phyloP scores from a whole-genome alignment of 768 basidiomycete genomes.

The Rhodotorula paludigena region DNA sequence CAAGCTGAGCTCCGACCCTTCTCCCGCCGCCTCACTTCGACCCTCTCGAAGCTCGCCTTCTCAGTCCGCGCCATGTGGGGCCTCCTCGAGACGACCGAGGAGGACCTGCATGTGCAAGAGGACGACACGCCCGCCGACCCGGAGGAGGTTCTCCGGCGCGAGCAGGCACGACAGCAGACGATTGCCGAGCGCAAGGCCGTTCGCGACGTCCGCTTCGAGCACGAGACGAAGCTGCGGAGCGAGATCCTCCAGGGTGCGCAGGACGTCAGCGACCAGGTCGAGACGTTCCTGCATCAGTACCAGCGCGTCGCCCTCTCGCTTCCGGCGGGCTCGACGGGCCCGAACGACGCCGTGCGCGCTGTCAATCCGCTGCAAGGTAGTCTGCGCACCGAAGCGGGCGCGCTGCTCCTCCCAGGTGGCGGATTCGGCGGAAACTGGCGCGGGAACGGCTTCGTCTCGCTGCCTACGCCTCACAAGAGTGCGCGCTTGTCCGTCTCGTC shows the following conservation, averaged over 20 bases:
- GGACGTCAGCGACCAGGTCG: slow-evolving; percentile 15
- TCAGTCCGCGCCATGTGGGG: slow-evolving; percentile 65
- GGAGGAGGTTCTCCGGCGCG: slow-evolving; percentile 24
- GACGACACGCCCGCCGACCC: slow-evolving; percentile 30
- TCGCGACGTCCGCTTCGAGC: slow-evolving; percentile 19
- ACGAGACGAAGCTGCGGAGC: slow-evolving; percentile 24
- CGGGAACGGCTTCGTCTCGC: slow-evolving; percentile 72
- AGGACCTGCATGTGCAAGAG: slow-evolving; percentile 23
- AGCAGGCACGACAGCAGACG: slow-evolving; percentile 15
- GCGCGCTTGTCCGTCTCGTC: background rate
- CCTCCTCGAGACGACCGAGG: slow-evolving; percentile 24
- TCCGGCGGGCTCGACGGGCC: background rate
- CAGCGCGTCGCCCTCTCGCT: slow-evolving; percentile 5
- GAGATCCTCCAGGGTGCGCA: slow-evolving; percentile 27
- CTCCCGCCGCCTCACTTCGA: slow-evolving; percentile 62
- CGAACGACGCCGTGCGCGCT: slow-evolving; percentile 2
- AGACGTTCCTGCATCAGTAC: slow-evolving; percentile 22
- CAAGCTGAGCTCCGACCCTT: slow-evolving; percentile 43
- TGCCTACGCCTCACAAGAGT: slow-evolving; percentile 23
- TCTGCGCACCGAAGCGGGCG: slow-evolving; percentile 50
- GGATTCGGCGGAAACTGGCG: slow-evolving; percentile 73
- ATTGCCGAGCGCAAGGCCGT: slow-evolving; percentile 7
- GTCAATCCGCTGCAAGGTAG: slow-evolving; percentile 16
- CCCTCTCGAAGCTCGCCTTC: slow-evolving; percentile 79
- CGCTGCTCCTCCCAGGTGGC: slow-evolving; percentile 72